Base-by-base conservation (phyloP, 2,329 filamentous ascomycete genomes). In the Venturia effusa region DNA sequence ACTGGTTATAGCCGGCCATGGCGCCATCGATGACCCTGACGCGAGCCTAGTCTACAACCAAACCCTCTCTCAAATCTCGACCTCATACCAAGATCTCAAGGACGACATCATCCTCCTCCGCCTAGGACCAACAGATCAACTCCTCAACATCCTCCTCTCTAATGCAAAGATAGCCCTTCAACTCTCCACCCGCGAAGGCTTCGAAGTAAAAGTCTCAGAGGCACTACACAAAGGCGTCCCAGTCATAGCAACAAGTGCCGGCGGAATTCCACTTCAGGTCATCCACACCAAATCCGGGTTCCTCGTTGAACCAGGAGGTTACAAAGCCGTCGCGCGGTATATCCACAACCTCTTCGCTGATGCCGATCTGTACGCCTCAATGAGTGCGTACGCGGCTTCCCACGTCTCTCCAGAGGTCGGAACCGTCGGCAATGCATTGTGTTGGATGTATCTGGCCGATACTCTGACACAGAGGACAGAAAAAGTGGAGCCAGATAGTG, bases 131-230 rank as follows among this genome's bases (percentile, higher is more conserved):
- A 89, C 87, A 13, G 90, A 94, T 69, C 90, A 94, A 74, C 80
- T 92, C 24, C 84, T 94, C 69, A 92, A 94, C 73, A 84, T 85
- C 0, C 78, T 94, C 51, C 81, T 94, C 66, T 85, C 86, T 43
- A 87, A 88, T 61, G 86, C 88, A 0, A 84, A 87, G 64, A 84
- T 92, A 8, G 87, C 87, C 0, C 81, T 94, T 8, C 90, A 94
- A 74, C 83, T 94, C 6, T 92, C 88, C 2, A 92, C 87, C 0
- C 84, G 88, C 41, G 90, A 94, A 72, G 89, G 90, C 0, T 94
- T 94, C 69, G 90, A 94, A 74, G 87, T 94, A 69, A 94, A 94
- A 75, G 89, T 94, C 5, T 91, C 88, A 0, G 90, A 94, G 74
- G 89, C 88, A 0, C 79, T 93, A 27, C 89, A 92, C 71, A 90